Evolutionary conservation across 805 yeast genomes (phyloP), one percentile per base, ranked within the genome.

Genomic region (Ogataea nakhonphanomensis): DNA sequence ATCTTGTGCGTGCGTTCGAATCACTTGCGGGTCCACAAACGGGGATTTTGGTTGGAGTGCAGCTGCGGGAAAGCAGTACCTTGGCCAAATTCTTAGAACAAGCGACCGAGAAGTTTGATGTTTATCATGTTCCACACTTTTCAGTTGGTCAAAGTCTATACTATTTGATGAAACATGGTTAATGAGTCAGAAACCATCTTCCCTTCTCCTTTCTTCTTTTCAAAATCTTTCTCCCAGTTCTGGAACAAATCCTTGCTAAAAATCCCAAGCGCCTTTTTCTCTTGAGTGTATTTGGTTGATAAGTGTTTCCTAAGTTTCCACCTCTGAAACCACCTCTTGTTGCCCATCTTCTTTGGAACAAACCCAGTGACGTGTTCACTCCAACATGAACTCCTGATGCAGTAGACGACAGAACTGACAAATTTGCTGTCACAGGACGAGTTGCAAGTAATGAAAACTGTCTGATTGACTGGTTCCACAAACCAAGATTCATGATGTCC

Each of bases 261-360:
- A 90, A 93, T 0, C 99, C 99, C 43, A 84, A 73, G 25, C 84
- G 79, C 64, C 96, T 81, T 71, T 93, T 93, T 62, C 98, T 76
- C 61, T 85, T 87, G 48, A 87, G 69, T 5, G 95, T 88, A 46
- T 88, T 82, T 37, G 99, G 99, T 65, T 91, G 97, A 65, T 84
- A 91, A 13, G 96, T 87, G 67, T 87, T 84, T 65, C 99, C 98
- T 67, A 96, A 79, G 27, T 60, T 87, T 81, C 84, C 90, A 82
- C 71, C 96, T 65, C 62, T 58, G 30, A 60, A 86, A 82, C 84
- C 90, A 82, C 71, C 96, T 65, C 62, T 58, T 21, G 57, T 44
- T 27, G 62, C 59, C 58, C 65, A 61, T 52, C 67, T 59, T 39
- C 37, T 45, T 37, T 57, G 61, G 14, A 53, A 9, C 20, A 54